Base-by-base conservation (phyloP, 2,329 filamentous ascomycete species). In the Myotisia sp. region DNA sequence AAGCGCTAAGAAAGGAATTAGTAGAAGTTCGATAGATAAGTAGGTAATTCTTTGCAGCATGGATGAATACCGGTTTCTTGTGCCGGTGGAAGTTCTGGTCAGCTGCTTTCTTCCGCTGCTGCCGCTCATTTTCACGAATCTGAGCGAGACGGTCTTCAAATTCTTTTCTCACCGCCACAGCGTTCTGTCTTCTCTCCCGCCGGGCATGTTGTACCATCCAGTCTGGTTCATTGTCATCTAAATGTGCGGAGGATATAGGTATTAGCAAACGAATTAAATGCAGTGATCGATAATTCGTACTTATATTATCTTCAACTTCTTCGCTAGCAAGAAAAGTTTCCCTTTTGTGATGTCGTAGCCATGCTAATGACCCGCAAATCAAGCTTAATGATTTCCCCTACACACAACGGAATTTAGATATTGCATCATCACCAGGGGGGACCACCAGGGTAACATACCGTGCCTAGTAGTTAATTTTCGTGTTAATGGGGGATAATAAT, bases 381-480 rank as follows among this genome's bases (percentile, higher is more conserved):
- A 94, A 66, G 44, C 86, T 93, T 28, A 94, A 59, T 1, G 86
- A 93, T 68, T 94, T 94, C 28, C 86, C 86, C 67, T 80, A 42
- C 12, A 24, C 7, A 12, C 30, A 37, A 31, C 20, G 23, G 17
- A 17, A 27, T n/a, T n/a, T n/a, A n/a, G n/a, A n/a, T n/a, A n/a
- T n/a, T n/a, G n/a, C n/a, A n/a, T n/a, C n/a, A n/a, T n/a, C n/a
- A n/a, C n/a, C n/a, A n/a, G n/a, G n/a, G n/a, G n/a, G n/a, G n/a
- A n/a, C n/a, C n/a, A n/a, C n/a, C n/a, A n/a, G n/a, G n/a, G n/a
- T n/a, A n/a, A n/a, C n/a, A n/a, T n/a, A n/a, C n/a, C n/a, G n/a
- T n/a, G n/a, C n/a, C n/a, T n/a, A n/a, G n/a, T n/a, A n/a, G n/a
- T n/a, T n/a, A n/a, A n/a, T n/a, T n/a, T n/a, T n/a, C n/a, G n/a